Conservation (phyloP, 441 rosid species). For the Arabidopsis hybrid region DNA sequence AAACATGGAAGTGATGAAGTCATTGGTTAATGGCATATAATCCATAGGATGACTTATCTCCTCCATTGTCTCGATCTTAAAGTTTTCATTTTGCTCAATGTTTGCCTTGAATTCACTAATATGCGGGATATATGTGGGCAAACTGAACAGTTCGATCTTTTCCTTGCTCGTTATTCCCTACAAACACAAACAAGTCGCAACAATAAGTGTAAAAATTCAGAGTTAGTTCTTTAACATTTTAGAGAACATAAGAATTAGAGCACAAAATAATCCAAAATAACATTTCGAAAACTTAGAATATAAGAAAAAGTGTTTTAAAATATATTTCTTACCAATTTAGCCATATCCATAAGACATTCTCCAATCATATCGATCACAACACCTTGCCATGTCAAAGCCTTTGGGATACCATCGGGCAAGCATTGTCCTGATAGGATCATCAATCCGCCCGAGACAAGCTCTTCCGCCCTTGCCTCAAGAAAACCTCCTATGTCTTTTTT, state of each 20-base stretch:
- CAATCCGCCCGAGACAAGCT: conserved; percentile 43
- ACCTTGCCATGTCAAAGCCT: background rate
- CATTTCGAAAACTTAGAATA: too few species aligned
- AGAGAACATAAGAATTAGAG: too few species aligned
- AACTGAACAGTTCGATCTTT: background rate
- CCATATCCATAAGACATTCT: conserved; percentile 48
- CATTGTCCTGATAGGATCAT: conserved; percentile 38
- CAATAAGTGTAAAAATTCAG: too few species aligned
- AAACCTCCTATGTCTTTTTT: conserved; percentile 42
- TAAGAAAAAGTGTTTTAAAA: too few species aligned
- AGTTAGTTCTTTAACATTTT: too few species aligned
- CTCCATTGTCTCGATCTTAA: conserved; percentile 11
- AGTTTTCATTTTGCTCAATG: conserved; percentile 11
- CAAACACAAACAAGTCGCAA: too few species aligned
- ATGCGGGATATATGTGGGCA: conserved; percentile 3
- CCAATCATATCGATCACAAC: conserved; percentile 24
- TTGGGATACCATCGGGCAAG: conserved; percentile 40
- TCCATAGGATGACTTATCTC: conserved; percentile 12
- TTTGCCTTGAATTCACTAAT: background rate
- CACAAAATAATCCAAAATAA: too few species aligned
- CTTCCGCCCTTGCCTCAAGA: conserved; percentile 45
- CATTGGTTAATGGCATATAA: background rate
- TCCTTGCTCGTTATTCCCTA: conserved; percentile 3
- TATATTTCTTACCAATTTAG: background rate
- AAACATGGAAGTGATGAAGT: conserved; percentile 17